Evolutionary conservation across 192 early-diverging fungal species (phyloP).

Genomic region (Spizellomyces punctatus): DNA sequence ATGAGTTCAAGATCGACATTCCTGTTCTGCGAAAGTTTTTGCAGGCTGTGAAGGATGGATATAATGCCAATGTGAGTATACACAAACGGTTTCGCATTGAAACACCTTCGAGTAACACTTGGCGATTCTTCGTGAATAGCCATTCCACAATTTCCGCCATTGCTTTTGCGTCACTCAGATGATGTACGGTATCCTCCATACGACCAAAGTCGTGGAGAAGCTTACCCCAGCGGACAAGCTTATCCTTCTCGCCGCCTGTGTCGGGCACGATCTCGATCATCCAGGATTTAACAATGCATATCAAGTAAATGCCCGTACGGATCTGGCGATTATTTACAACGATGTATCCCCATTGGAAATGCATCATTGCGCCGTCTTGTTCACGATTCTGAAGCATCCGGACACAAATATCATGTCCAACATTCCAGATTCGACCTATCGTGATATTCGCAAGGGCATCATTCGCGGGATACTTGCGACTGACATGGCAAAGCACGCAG

Average conservation of each 20-base stretch:
- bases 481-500: constrained; percentile 59
- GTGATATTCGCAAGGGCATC: constrained; percentile 51
- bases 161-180: constrained; percentile 61
- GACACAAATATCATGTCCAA: constrained; percentile 45
- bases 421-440: constrained; percentile 37
- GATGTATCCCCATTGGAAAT: constrained; percentile 59
- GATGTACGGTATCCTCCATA: constrained; percentile 53
- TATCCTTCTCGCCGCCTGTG: constrained; percentile 34
- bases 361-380: constrained; percentile 52
- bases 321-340: constrained; percentile 57
- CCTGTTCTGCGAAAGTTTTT: constrained; percentile 40
- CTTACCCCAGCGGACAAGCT: constrained; percentile 48
- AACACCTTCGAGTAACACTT: neutral
- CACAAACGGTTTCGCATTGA: neutral
- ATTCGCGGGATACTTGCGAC: constrained; percentile 57
- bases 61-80: constrained; percentile 46
- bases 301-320: constrained; percentile 52
- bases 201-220: constrained; percentile 33
- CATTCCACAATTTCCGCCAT: constrained; percentile 59
- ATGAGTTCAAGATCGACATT: constrained; percentile 46
- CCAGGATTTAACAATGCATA: constrained; percentile 58
- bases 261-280: constrained; percentile 50
- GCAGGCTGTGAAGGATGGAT: constrained; percentile 33
- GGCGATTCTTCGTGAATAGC: constrained; percentile 15
- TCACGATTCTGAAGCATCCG: constrained; percentile 41